A percentile compares a stretch with the other conserved stretches of the same genome.
These are phyloP conservation scores for Coprinopsis sp. DNA, from an alignment of 768 basidiomycete species.

Conservation along the genomic window DNA sequence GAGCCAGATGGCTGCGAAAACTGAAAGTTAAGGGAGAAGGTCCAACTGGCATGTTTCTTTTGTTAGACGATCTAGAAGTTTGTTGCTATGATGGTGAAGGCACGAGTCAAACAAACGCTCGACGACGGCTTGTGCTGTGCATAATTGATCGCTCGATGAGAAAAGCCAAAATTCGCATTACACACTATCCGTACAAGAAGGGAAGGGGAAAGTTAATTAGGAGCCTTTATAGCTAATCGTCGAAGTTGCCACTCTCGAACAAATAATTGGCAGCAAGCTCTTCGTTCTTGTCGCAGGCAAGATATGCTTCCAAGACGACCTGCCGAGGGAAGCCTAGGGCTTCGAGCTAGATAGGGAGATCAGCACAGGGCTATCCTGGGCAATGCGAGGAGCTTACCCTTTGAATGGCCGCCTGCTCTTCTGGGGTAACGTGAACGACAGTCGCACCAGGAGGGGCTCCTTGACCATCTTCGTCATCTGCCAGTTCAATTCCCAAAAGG, in stretches of 20 bases:
- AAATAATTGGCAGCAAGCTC: constrained; percentile 93
- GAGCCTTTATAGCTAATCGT: constrained; percentile 25
- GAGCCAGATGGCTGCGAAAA: background rate
- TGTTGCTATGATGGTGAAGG: too few relatives aligned
- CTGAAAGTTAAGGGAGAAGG: too few relatives aligned
- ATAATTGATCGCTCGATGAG: too few relatives aligned
- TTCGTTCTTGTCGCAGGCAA: constrained; percentile 96
- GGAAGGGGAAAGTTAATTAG: background rate
- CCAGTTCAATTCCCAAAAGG: constrained; percentile 50
- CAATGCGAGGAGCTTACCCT: constrained; percentile 52
- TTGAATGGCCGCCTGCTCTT: constrained; percentile 85
- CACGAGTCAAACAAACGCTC: too few relatives aligned
- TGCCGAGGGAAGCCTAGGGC: constrained; percentile 84
- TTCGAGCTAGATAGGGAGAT: constrained; percentile 53
- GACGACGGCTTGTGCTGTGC: too few relatives aligned
- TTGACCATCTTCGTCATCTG: constrained; percentile 38
- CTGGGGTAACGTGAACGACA: constrained; percentile 73
- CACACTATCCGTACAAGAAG: background rate
- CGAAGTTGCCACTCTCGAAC: constrained; percentile 67
- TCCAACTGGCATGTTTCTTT: too few relatives aligned
- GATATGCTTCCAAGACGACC: constrained; percentile 82
- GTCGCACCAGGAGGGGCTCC: constrained; percentile 51
- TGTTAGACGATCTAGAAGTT: too few relatives aligned
- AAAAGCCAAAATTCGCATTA: too few relatives aligned
- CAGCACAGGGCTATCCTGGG: background rate